Evolutionary conservation across 129 eudicot genomes (phyloP), one percentile per base, ranked within the genome.

Genomic region (Flaveria robusta): DNA sequence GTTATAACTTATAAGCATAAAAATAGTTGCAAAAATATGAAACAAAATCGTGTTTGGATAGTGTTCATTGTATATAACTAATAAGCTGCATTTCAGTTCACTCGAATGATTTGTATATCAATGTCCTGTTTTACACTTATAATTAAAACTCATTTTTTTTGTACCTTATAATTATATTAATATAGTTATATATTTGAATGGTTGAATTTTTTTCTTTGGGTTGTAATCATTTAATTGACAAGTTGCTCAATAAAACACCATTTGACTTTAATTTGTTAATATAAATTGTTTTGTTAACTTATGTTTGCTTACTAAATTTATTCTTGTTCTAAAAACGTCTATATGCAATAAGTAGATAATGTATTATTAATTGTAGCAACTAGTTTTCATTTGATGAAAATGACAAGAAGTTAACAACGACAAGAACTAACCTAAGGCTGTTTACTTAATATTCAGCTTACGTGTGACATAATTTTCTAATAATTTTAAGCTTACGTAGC

Each of bases 201-300:
- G 58, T 42, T 74, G 29, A 24, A 45, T 45, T 63, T 26, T 45
- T 27, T 46, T 26, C 27, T 11, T 46, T 27, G 72, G 46, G 49
- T 29, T 24, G 60, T 75, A 63, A 75, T 59, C 37, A 19, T 63
- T 14, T 45, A 26, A 62, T 63, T 63, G 45, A 62, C 79, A 45
- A 74, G 71, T 74, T 74, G 79, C 60, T 74, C 62, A 45, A 63
- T 63, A 45, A 62, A 62, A 62, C 56, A 74, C 27, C 79, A 46
- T 74, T 70, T 74, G 79, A 62, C 79, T 62, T 74, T 26, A n/a
- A 15, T 42, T 19, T 58, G 43, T 14, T 58, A 74, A 22, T 22
- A 14, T 34, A 29, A 58, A 10, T 26, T 60, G 12, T 14, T 37
- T 54, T 55, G 46, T 31, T 72, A 52, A 72, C 24, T 24, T 22